phyloP scores from a whole-genome alignment of 2,329 filamentous ascomycete species.

The Neofusicoccum parvum region DNA sequence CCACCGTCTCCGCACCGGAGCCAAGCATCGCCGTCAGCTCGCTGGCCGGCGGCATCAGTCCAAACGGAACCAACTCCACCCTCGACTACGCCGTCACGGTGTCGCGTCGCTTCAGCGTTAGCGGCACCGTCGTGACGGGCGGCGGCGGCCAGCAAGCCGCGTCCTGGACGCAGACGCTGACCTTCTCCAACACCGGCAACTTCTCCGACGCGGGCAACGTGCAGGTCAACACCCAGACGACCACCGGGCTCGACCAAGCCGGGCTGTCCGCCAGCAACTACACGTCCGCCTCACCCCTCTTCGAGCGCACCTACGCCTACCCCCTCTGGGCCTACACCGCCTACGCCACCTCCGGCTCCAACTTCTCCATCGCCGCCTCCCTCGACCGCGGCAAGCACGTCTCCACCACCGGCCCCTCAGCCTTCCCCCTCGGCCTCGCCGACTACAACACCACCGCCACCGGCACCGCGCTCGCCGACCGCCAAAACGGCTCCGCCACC shows the following conservation, averaged over 20 bases:
- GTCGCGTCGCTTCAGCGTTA: slow-evolving; percentile 57
- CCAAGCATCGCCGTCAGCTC: slow-evolving; percentile 54
- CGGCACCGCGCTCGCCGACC: slow-evolving; percentile 37
- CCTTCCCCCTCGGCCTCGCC: slow-evolving; percentile 64
- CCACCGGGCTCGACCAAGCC: slow-evolving; percentile 49
- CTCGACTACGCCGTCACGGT: slow-evolving; percentile 62
- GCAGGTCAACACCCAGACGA: slow-evolving; percentile 56
- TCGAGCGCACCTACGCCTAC: slow-evolving; percentile 56
- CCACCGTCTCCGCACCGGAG: slow-evolving; percentile 37
- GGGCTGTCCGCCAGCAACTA: slow-evolving; percentile 3
- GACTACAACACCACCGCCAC: slow-evolving; percentile 49
- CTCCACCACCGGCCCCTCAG: slow-evolving; percentile 46
- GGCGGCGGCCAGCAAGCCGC: slow-evolving; percentile 41
- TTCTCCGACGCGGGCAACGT: slow-evolving; percentile 58
- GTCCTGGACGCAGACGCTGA: slow-evolving; percentile 62
- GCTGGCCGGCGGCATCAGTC: slow-evolving; percentile 49
- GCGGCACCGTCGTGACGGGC: slow-evolving; percentile 55
- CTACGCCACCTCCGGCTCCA: slow-evolving; percentile 43
- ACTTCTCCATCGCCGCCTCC: slow-evolving; percentile 49
- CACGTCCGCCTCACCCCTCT: slow-evolving; percentile 34
- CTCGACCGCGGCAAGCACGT: slow-evolving; percentile 55
- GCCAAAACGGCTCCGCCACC: slow-evolving; percentile 59
- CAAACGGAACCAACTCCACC: slow-evolving; percentile 60
- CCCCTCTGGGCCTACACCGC: slow-evolving; percentile 62
- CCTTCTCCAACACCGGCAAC: slow-evolving; percentile 58